Percentiles rank a stretch among this genome's conserved stretches.
These are phyloP conservation scores for Gardenia jasminoides DNA, from an alignment of 257 asterid species.

Conservation along the genomic window DNA sequence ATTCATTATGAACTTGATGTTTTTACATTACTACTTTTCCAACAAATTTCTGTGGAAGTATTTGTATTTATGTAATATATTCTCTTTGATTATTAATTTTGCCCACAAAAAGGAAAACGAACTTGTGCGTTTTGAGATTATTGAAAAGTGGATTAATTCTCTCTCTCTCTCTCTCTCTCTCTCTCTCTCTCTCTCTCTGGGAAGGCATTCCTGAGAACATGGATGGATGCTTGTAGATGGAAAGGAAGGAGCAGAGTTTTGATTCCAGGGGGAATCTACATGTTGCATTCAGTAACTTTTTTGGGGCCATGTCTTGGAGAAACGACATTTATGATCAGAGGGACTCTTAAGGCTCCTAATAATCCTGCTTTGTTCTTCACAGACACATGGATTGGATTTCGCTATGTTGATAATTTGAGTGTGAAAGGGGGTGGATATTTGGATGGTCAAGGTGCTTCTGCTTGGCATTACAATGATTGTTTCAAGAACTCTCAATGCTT, in stretches of 20 bases:
- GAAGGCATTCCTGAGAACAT: constrained; percentile 66
- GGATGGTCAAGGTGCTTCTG: constrained; percentile 69
- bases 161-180: too few species aligned
- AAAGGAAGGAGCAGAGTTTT: constrained; percentile 40
- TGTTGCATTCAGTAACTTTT: constrained; percentile 41
- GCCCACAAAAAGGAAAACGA: too few species aligned
- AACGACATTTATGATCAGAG: constrained; percentile 35
- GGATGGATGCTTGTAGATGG: constrained; percentile 59
- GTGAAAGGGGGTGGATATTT: constrained; percentile 66
- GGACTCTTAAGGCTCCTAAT: constrained; percentile 51
- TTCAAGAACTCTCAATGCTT: constrained; percentile 36
- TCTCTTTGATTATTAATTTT: too few species aligned
- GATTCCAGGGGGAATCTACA: constrained; percentile 47
- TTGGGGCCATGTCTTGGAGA: constrained; percentile 52
- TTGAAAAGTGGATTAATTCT: not conserved
- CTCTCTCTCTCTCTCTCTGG: too few species aligned
- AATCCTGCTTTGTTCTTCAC: constrained; percentile 24
- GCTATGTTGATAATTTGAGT: constrained; percentile 37
- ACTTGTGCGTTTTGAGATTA: not conserved
- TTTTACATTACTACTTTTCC: not conserved
- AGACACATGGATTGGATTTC: constrained; percentile 71
- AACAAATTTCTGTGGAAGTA: not conserved
- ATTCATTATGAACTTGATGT: not conserved
- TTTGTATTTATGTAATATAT: not conserved
- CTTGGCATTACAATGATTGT: constrained; percentile 75